Conservation (phyloP, 495 filamentous ascomycete genomes). For the Annulohypoxylon bovei region DNA sequence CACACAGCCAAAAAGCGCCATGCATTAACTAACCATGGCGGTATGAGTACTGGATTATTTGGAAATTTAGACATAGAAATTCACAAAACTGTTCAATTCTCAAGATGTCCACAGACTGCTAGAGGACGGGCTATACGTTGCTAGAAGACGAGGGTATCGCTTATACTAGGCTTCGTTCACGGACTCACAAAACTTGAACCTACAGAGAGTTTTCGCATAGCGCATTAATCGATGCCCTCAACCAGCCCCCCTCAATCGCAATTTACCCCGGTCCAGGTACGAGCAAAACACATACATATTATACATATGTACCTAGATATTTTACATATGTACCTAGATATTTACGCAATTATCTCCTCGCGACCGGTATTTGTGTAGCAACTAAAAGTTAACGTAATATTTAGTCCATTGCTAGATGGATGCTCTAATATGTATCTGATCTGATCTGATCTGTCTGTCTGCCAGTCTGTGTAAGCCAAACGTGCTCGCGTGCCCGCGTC, state of each 20-base stretch:
- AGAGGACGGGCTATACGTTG: neutral
- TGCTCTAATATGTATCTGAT: neutral
- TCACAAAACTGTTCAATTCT: too few relatives aligned
- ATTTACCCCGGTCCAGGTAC: too few relatives aligned
- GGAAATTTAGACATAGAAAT: neutral
- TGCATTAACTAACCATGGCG: neutral
- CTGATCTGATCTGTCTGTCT: neutral
- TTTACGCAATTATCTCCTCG: neutral
- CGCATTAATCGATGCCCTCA: too few relatives aligned
- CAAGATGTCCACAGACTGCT: neutral
- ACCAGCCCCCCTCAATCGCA: too few relatives aligned
- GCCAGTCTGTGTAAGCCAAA: neutral
- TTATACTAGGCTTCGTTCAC: neutral
- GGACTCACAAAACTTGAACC: neutral
- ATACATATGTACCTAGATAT: too few relatives aligned
- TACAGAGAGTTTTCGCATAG: neutral
- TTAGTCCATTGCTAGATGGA: slow-evolving; percentile 5
- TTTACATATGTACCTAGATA: too few relatives aligned
- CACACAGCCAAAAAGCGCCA: neutral
- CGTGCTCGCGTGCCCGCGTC: neutral
- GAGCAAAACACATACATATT: neutral
- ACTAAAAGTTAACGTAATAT: neutral
- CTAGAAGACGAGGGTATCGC: too few relatives aligned
- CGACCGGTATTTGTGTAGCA: neutral
- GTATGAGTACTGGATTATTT: neutral